A percentile compares a stretch with the other conserved stretches of the same genome.
phyloP scores from a whole-genome alignment of 2,329 filamentous ascomycete species.

The Botrytis deweyae region DNA sequence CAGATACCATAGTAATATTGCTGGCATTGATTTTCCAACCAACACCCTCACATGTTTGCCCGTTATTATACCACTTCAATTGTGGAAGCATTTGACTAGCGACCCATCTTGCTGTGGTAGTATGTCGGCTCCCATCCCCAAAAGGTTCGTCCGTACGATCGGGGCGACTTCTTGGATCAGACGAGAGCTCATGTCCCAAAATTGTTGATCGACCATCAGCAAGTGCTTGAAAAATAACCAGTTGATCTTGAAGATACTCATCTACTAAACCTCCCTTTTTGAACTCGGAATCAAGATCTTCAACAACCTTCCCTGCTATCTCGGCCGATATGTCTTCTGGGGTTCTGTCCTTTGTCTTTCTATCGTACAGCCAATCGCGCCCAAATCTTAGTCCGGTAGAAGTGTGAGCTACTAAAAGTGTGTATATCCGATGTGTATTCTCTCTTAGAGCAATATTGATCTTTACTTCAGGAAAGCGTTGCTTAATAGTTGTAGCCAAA shows the following conservation, averaged over 20 bases:
- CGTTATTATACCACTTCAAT: slow-evolving; percentile 52
- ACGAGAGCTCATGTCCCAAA: slow-evolving; percentile 20
- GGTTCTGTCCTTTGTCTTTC: slow-evolving; percentile 40
- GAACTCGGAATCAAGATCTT: slow-evolving; percentile 48
- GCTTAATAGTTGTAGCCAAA: slow-evolving; percentile 44
- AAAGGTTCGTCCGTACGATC: slow-evolving; percentile 53
- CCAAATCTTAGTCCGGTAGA: slow-evolving; percentile 48
- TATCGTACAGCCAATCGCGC: slow-evolving; percentile 48
- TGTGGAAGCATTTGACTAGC: slow-evolving; percentile 50
- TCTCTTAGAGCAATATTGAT: slow-evolving; percentile 49
- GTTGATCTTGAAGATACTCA: slow-evolving; percentile 59
- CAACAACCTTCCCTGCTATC: slow-evolving; percentile 48
- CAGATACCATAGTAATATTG: background rate
- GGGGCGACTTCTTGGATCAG: slow-evolving; percentile 29
- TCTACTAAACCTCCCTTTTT: slow-evolving; percentile 51
- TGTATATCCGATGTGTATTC: slow-evolving; percentile 56
- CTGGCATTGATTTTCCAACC: slow-evolving; percentile 35
- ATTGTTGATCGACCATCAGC: slow-evolving; percentile 49
- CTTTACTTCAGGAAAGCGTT: slow-evolving; percentile 46
- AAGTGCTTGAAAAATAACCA: slow-evolving; percentile 60
- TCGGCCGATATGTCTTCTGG: slow-evolving; percentile 39
- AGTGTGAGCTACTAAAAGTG: slow-evolving; percentile 57
- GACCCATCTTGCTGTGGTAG: slow-evolving; percentile 62
- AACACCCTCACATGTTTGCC: slow-evolving; percentile 50
- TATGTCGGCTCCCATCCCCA: slow-evolving; percentile 56